Evolutionary conservation across 2,329 filamentous ascomycete species (phyloP), one percentile per base, ranked within the genome.

Genomic region (Verticillium zaregamsianum): DNA sequence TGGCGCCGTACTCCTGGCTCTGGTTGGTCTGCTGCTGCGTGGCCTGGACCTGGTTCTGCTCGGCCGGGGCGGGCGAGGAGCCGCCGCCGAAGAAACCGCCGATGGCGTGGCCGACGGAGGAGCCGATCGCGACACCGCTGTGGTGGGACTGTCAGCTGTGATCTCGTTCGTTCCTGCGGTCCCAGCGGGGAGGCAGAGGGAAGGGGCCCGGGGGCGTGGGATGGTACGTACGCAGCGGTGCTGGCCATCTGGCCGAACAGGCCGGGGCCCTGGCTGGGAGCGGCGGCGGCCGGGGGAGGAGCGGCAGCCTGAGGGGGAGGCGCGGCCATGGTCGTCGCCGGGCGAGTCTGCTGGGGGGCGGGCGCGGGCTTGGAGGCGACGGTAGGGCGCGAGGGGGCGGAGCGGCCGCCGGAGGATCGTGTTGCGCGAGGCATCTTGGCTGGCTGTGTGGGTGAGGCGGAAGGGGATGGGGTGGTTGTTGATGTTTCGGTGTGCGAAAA

Each of bases 181-280:
- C 23, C 15, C 28, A n/a, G 40, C 23, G 40, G 20, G 11, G 20
- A 39, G n/a, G n/a, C 8, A 23, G 11, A 28, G 31, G 31, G 54
- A 55, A 20, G 11, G 32, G 32, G 31, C n/a, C 32, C 56, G 57
- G 33, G 25, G n/a, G n/a, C 57, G 31, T 52, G 25, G 14, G 57
- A n/a, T 25, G 59, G 23, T 14, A 88, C 93, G 82, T 89, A 98
- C 94, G 95, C 95, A 76, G 95, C 95, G 62, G 95, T 99, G 74
- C 89, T 93, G 68, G 95, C 95, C 91, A 99, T 97, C 84, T 98
- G 92, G 63, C 92, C 94, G 69, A 99, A 92, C 12, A 99, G 84
- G 66, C 95, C 94, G 5, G 92, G 89, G 32, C 93, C 91, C 67
- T 89, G 83, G 60, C 86, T 84, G 60, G 78, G 76, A 56, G 82